These are phyloP conservation scores for Trametes punicea DNA, from an alignment of 768 basidiomycete genomes.

Conservation along the genomic window DNA sequence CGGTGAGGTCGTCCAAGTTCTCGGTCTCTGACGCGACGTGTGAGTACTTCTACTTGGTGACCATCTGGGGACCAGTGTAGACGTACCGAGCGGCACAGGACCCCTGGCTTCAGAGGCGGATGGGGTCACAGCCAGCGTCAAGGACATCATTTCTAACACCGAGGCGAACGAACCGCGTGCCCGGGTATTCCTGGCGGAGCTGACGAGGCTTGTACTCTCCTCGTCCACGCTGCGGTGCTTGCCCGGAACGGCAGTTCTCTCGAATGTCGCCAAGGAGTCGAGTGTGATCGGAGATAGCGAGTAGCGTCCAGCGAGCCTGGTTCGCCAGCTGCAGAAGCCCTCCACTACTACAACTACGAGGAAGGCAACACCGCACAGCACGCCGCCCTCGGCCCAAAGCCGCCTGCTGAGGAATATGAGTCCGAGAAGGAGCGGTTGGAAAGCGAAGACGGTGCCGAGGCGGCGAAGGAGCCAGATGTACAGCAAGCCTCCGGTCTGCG, in stretches of 20 bases:
- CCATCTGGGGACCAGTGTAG: not conserved
- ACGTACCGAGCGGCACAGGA: constrained; percentile 66
- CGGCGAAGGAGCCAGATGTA: constrained; percentile 75
- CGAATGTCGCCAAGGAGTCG: constrained; percentile 57
- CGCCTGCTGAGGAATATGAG: constrained; percentile 63
- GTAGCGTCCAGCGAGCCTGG: constrained; percentile 43
- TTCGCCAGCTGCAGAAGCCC: constrained; percentile 49
- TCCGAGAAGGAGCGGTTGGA: constrained; percentile 75
- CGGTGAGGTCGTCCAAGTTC: constrained; percentile 74
- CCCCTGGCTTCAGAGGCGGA: constrained; percentile 52
- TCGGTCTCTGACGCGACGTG: constrained; percentile 51
- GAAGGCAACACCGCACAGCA: constrained; percentile 55
- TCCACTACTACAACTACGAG: constrained; percentile 60
- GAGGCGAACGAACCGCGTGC: constrained; percentile 73
- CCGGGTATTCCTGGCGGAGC: constrained; percentile 34
- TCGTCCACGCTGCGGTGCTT: constrained; percentile 41
- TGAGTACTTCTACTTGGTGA: not conserved
- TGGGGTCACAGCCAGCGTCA: constrained; percentile 73
- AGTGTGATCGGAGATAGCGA: constrained; percentile 54
- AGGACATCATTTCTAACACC: constrained; percentile 82
- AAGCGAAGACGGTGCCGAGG: constrained; percentile 63
- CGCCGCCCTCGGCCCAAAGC: constrained; percentile 71
- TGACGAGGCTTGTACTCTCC: constrained; percentile 49
- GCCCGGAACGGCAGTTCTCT: constrained; percentile 39
- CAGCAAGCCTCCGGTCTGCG: constrained; percentile 71